phyloP scores from a whole-genome alignment of 257 asterid genomes.

The Solanum ossicruentum region DNA sequence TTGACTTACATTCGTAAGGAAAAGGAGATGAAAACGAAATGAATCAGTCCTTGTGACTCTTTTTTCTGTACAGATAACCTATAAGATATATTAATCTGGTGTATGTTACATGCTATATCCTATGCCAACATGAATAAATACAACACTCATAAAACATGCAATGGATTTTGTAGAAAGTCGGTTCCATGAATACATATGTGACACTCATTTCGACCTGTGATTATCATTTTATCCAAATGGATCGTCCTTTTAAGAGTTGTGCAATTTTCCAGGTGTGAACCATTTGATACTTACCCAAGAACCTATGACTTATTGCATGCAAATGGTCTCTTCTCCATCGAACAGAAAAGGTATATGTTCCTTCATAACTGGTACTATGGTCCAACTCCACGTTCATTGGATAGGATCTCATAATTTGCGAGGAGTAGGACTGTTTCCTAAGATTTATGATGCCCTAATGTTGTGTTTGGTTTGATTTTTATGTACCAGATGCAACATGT shows the following conservation, averaged over 20 bases:
- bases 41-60: not conserved
- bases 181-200: not conserved
- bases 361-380: not conserved
- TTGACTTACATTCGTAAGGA: not conserved
- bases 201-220: not conserved
- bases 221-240: not conserved
- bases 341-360: conserved; percentile 30
- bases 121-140: not conserved
- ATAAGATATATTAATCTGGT: not conserved
- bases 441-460: not conserved
- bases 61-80: not conserved
- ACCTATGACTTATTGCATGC: conserved; percentile 78
- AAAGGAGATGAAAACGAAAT: not conserved
- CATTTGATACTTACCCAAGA: conserved; percentile 67
- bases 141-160: not conserved
- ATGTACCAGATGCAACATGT: conserved; percentile 57
- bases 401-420: not conserved
- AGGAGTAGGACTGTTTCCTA: not conserved
- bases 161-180: not conserved
- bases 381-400: not conserved
- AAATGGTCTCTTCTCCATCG: conserved; percentile 54
- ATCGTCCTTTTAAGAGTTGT: not conserved
- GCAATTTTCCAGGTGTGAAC: conserved; percentile 45
- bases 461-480: not conserved
- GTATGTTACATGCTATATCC: not conserved